phyloP scores from a whole-genome alignment of 176 grass and related monocot genomes.

The Carex littledalei region DNA sequence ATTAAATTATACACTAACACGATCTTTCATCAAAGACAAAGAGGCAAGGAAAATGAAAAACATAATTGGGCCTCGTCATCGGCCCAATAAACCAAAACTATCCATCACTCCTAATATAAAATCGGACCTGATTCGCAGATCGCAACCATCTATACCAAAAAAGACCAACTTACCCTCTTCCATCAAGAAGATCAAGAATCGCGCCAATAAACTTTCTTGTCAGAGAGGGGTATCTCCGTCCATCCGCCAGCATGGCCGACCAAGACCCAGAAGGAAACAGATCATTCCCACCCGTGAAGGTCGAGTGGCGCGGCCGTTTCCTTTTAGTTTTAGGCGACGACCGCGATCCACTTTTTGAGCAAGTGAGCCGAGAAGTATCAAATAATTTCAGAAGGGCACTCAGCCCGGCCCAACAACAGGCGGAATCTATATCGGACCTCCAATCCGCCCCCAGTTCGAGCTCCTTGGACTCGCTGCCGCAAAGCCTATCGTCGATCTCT shows the following conservation, averaged over 20 bases:
- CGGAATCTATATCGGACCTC: background rate
- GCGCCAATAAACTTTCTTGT: background rate
- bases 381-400: background rate
- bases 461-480: background rate
- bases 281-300: background rate
- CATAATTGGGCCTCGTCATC: background rate
- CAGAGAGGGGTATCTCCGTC: background rate
- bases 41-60: background rate
- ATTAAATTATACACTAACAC: background rate
- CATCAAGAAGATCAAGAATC: conserved; percentile 11
- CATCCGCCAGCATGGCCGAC: background rate
- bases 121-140: background rate
- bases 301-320: background rate
- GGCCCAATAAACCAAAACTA: background rate
- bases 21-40: too few relatives aligned
- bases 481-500: background rate
- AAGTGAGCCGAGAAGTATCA: background rate
- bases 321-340: background rate
- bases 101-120: background rate
- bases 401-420: background rate
- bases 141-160: background rate
- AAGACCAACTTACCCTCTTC: background rate
- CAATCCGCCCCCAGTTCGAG: background rate
- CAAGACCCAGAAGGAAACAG: background rate
- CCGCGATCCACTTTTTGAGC: background rate